A percentile compares a stretch with the other conserved stretches of the same genome.
Evolutionary conservation across 345 rosid genomes (phyloP).

Genomic region (Acer yangbiense): DNA sequence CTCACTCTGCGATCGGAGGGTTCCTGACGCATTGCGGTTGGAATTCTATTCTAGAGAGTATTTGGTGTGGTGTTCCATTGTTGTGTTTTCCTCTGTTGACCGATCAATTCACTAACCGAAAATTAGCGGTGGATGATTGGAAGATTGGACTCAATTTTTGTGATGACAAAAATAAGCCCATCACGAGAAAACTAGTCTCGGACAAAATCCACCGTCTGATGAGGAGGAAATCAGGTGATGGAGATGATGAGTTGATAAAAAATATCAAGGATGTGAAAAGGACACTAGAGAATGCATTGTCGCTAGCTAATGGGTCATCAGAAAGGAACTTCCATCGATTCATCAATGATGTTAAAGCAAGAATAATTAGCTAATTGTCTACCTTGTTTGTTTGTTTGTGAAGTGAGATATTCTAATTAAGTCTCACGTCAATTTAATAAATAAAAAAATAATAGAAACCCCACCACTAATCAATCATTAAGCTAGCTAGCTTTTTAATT

Average conservation of each 20-base stretch:
- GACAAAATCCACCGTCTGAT: slow-evolving; percentile 50
- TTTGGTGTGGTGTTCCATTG: slow-evolving; percentile 74
- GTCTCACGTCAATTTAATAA: too few species aligned
- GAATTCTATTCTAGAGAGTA: slow-evolving; percentile 72
- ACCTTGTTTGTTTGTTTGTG: background rate
- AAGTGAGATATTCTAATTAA: too few species aligned
- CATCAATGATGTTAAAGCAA: slow-evolving; percentile 37
- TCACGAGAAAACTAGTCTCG: slow-evolving; percentile 46
- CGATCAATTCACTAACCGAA: slow-evolving; percentile 83
- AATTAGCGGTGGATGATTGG: slow-evolving; percentile 85
- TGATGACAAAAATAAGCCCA: slow-evolving; percentile 25
- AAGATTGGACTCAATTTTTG: slow-evolving; percentile 65
- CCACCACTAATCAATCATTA: too few species aligned
- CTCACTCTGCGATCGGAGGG: slow-evolving; percentile 71
- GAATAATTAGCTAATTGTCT: slow-evolving; percentile 17
- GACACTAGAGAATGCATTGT: slow-evolving; percentile 46
- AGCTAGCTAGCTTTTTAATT: too few species aligned
- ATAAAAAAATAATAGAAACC: too few species aligned
- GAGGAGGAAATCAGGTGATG: slow-evolving; percentile 41
- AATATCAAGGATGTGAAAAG: slow-evolving; percentile 44
- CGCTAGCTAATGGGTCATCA: slow-evolving; percentile 46
- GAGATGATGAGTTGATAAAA: slow-evolving; percentile 31
- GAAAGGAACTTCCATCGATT: slow-evolving; percentile 45
- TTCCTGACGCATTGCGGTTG: slow-evolving; percentile 87
- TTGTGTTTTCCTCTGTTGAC: slow-evolving; percentile 71